Conservation (phyloP, 1,284 basidiomycete species). For the Pseudozyma tsukubaensis region DNA sequence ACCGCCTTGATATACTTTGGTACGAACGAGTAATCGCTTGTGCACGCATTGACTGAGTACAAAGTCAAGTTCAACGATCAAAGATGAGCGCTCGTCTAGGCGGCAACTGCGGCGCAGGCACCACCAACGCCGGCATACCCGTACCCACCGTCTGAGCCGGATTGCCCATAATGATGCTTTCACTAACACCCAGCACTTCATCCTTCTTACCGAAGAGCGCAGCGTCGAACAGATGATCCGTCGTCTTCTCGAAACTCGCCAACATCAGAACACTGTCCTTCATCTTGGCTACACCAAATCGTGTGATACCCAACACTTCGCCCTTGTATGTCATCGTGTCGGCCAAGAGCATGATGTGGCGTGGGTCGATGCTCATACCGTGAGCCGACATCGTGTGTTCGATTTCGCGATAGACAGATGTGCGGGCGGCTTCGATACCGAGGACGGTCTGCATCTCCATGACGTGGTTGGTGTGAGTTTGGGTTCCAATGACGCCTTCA, state of each 20-base stretch:
- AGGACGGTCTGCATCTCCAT: slow-evolving; percentile 94
- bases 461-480: slow-evolving; percentile 95
- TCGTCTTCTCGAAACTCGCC: slow-evolving; percentile 99
- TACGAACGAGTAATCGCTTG: neutral
- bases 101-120: slow-evolving; percentile 48
- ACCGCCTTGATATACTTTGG: too few species aligned
- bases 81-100: slow-evolving; percentile 56
- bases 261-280: slow-evolving; percentile 99
- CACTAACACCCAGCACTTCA: slow-evolving; percentile 93
- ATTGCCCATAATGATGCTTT: slow-evolving; percentile 99
- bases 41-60: too few species aligned
- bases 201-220: slow-evolving; percentile 96
- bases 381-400: slow-evolving; percentile 97
- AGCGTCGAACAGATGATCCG: slow-evolving; percentile 98
- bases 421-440: slow-evolving; percentile 95
- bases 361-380: slow-evolving; percentile 98
- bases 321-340: slow-evolving; percentile 99
- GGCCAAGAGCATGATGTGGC: slow-evolving; percentile 97
- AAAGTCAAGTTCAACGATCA: slow-evolving; percentile 49
- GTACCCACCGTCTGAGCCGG: slow-evolving; percentile 95
- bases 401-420: slow-evolving; percentile 93
- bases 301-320: slow-evolving; percentile 96
- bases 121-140: slow-evolving; percentile 72
- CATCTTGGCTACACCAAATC: slow-evolving; percentile 99
- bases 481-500: slow-evolving; percentile 91